Conservation (phyloP, 306 rosid species). For the Dalbergia cochinchinensis region DNA sequence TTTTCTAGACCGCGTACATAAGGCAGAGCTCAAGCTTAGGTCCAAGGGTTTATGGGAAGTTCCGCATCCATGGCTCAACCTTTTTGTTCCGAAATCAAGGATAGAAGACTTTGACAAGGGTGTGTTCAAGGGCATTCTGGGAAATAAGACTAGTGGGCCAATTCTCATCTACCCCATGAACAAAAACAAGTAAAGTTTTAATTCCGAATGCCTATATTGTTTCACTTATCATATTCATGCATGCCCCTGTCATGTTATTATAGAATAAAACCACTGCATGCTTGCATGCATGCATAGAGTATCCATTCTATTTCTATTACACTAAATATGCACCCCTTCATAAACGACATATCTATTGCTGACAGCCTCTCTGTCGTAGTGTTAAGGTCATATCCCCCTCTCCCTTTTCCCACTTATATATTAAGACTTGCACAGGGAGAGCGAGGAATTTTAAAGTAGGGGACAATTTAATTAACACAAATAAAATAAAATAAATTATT, state of each 20-base stretch:
- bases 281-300: constrained; percentile 27
- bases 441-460: too few species aligned
- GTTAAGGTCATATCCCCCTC: constrained; percentile 33
- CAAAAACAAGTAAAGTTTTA: constrained; percentile 77
- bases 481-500: too few species aligned
- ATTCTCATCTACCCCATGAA: constrained; percentile 98
- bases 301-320: neutral
- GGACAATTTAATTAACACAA: too few species aligned
- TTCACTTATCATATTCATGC: constrained; percentile 28
- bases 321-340: constrained; percentile 36
- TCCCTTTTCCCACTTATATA: neutral
- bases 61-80: constrained; percentile 99
- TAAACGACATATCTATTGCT: constrained; percentile 33
- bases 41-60: constrained; percentile 92
- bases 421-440: neutral
- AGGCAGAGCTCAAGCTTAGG: constrained; percentile 90
- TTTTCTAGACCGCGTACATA: constrained; percentile 93
- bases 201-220: constrained; percentile 20
- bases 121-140: constrained; percentile 91
- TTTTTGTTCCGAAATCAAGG: constrained; percentile 92
- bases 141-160: constrained; percentile 93
- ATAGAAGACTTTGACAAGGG: constrained; percentile 83
- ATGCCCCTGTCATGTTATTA: constrained; percentile 17
- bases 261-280: constrained; percentile 42
- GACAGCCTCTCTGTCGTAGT: constrained; percentile 47